A percentile compares a stretch with the other conserved stretches of the same genome.
Evolutionary conservation across 495 filamentous ascomycete species (phyloP).

Genomic region (Lasiosphaeris hirsuta): DNA sequence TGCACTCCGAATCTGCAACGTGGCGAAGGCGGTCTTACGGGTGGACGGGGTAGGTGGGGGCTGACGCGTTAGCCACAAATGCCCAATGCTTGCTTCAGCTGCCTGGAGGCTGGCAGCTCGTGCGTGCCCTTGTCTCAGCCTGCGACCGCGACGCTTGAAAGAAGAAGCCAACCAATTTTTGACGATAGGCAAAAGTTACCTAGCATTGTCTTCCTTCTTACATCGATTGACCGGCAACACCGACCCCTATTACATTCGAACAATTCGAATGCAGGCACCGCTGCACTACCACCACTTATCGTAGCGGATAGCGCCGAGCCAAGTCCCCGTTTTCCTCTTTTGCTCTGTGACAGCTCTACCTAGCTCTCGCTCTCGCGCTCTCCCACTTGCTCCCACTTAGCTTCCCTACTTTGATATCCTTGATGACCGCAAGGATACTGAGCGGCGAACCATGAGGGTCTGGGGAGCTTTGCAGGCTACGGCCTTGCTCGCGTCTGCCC

Average conservation of each 20-base stretch:
- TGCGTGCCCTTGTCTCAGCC: not conserved
- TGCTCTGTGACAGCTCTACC: not conserved
- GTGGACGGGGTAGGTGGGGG: no score
- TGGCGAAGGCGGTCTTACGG: no score
- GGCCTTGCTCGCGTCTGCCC: conserved; percentile 39
- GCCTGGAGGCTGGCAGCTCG: not conserved
- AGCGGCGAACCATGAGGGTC: conserved; percentile 41
- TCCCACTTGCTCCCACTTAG: not conserved
- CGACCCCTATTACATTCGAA: not conserved
- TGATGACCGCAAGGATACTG: conserved; percentile 23
- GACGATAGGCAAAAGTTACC: not conserved
- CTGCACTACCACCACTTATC: not conserved
- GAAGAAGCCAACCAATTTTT: conserved; percentile 1
- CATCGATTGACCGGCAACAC: not conserved
- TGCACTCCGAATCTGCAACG: no score
- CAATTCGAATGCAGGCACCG: not conserved
- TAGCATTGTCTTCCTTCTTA: not conserved
- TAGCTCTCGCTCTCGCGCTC: not conserved
- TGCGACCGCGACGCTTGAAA: not conserved
- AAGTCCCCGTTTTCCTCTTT: not conserved
- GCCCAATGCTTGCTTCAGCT: no score
- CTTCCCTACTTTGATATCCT: conserved; percentile 7
- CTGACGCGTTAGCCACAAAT: no score
- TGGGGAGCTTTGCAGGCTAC: conserved; percentile 42
- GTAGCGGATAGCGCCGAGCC: not conserved